A percentile compares a stretch with the other conserved stretches of the same genome.
phyloP scores from a whole-genome alignment of 2,329 filamentous ascomycete genomes.

The Penicillium sp. region DNA sequence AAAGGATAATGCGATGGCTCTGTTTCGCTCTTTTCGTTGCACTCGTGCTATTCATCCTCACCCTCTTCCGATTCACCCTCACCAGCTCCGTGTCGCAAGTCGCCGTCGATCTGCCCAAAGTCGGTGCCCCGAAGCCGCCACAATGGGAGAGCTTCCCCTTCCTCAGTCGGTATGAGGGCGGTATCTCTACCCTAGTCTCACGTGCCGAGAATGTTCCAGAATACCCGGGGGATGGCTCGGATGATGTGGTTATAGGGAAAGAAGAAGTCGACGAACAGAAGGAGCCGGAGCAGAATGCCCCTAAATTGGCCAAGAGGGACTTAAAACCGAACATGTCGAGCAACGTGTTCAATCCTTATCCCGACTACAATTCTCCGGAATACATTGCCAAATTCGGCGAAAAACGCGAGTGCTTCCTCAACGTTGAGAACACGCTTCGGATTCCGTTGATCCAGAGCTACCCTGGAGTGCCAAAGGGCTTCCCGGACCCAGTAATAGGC shows the following conservation, averaged over 20 bases:
- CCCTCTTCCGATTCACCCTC: constrained; percentile 69
- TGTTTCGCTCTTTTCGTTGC: constrained; percentile 66
- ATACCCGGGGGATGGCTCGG: constrained; percentile 64
- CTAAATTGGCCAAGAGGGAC: constrained; percentile 20
- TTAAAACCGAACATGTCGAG: constrained; percentile 43
- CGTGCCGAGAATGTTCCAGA: constrained; percentile 68
- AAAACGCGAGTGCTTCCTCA: constrained; percentile 74
- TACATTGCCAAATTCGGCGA: constrained; percentile 57
- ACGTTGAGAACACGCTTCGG: constrained; percentile 58
- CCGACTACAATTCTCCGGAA: constrained; percentile 55
- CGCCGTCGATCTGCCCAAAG: constrained; percentile 51
- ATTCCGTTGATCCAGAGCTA: constrained; percentile 71
- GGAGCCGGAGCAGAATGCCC: constrained; percentile 25
- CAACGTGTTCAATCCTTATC: constrained; percentile 65
- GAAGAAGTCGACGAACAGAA: constrained; percentile 13
- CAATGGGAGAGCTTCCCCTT: constrained; percentile 85
- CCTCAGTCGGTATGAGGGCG: constrained; percentile 83
- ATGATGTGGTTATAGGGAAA: constrained; percentile 52
- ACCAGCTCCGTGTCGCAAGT: constrained; percentile 30
- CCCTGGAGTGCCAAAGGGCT: constrained; percentile 73
- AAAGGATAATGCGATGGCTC: constrained; percentile 72
- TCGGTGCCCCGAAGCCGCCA: constrained; percentile 58
- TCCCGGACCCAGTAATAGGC: constrained; percentile 80
- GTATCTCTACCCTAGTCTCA: constrained; percentile 67
- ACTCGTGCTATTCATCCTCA: constrained; percentile 72